A percentile compares a stretch with the other conserved stretches of the same genome.
Conservation (phyloP, 495 filamentous ascomycete genomes). For the Lophium mytilinum region DNA sequence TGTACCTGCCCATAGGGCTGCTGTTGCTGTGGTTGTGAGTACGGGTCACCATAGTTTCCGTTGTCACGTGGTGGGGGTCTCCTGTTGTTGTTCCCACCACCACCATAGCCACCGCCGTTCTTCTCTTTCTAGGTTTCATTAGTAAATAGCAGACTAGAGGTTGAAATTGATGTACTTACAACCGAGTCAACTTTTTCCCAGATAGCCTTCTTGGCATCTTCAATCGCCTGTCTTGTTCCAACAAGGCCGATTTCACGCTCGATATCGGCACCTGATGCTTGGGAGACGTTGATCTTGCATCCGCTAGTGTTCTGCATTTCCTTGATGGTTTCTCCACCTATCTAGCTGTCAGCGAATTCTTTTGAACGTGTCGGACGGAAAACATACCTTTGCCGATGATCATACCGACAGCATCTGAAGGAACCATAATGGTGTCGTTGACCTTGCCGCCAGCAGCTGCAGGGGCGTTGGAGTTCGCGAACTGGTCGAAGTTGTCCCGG, state of each 20-base stretch:
- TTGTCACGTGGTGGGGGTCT: conserved; percentile 14
- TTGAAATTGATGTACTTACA: conserved; percentile 39
- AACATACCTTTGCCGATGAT: conserved; percentile 68
- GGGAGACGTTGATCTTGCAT: conserved; percentile 85
- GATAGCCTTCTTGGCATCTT: conserved; percentile 64
- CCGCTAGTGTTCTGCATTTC: conserved; percentile 75
- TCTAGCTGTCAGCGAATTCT: conserved; percentile 2
- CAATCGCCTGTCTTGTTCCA: conserved; percentile 63
- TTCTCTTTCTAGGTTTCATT: conserved; percentile 43
- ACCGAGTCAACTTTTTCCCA: conserved; percentile 83
- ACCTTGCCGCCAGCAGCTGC: conserved; percentile 50
- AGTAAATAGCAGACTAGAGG: not conserved
- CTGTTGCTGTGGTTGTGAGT: conserved; percentile 41
- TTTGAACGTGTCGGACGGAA: not conserved
- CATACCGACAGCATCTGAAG: conserved; percentile 82
- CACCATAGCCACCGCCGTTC: conserved; percentile 38
- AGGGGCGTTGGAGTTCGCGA: conserved; percentile 12
- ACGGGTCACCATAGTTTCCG: conserved; percentile 33
- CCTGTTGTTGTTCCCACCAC: conserved; percentile 29
- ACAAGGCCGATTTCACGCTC: conserved; percentile 75
- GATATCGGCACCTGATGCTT: conserved; percentile 58
- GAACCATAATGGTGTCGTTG: conserved; percentile 71
- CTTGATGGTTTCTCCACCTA: conserved; percentile 72
- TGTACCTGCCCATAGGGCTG: conserved; percentile 29
- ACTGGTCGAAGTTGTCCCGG: conserved; percentile 24